These are phyloP conservation scores for Macrophomina pseudophaseolina DNA, from an alignment of 2,329 filamentous ascomycete genomes.

Conservation along the genomic window DNA sequence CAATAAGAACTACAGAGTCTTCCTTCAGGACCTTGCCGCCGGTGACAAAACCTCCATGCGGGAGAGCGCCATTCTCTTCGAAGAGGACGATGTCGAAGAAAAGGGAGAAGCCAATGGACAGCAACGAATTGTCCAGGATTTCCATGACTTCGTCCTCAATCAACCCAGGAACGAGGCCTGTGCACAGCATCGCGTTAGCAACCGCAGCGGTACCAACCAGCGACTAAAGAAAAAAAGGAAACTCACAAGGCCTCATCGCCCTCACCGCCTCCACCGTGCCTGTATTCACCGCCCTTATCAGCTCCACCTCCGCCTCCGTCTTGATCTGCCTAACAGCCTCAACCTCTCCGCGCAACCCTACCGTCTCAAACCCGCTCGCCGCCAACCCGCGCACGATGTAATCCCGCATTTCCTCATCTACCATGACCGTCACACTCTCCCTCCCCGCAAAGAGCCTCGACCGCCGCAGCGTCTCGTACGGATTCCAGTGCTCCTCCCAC, in stretches of 20 bases:
- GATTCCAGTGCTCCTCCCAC: constrained; percentile 71
- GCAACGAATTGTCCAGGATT: constrained; percentile 61
- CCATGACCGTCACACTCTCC: constrained; percentile 56
- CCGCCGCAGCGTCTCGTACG: constrained; percentile 60
- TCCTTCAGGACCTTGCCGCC: constrained; percentile 56
- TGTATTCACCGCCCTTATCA: constrained; percentile 66
- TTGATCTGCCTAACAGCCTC: constrained; percentile 66
- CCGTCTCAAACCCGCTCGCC: constrained; percentile 59
- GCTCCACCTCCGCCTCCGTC: constrained; percentile 60
- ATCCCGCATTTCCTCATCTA: constrained; percentile 69
- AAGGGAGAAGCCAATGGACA: constrained; percentile 59
- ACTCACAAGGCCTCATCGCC: constrained; percentile 53
- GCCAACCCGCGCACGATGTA: constrained; percentile 65
- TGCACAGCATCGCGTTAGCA: constrained; percentile 31
- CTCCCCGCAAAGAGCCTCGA: constrained; percentile 44
- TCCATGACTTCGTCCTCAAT: constrained; percentile 63
- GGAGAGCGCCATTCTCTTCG: constrained; percentile 59
- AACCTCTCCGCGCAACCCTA: constrained; percentile 59
- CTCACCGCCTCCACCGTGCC: constrained; percentile 66
- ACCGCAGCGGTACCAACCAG: not conserved
- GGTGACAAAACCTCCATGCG: constrained; percentile 59
- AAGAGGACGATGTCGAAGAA: constrained; percentile 71
- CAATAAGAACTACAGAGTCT: constrained; percentile 66
- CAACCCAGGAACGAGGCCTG: constrained; percentile 58
- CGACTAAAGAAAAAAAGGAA: not conserved